phyloP scores from a whole-genome alignment of 441 rosid species.

The Pelargonium australe region DNA sequence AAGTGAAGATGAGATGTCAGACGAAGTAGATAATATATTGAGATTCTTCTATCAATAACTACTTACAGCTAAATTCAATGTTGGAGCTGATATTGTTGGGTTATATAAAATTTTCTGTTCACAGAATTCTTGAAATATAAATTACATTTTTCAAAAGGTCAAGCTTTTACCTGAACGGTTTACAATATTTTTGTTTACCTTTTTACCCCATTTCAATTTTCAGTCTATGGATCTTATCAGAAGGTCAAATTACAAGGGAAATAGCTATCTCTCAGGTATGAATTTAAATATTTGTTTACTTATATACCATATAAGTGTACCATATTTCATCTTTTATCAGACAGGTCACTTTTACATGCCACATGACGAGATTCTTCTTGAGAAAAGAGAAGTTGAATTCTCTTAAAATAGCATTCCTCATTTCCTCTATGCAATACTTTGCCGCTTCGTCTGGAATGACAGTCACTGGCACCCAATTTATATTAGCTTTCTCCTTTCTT shows the following conservation, averaged over 20 bases:
- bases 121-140: neutral
- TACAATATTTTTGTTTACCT: conserved; percentile 2
- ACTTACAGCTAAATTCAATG: neutral
- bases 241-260: conserved; percentile 4
- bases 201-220: neutral
- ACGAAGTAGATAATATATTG: neutral
- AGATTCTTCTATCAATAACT: neutral
- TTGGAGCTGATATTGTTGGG: neutral
- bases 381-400: neutral
- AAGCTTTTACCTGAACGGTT: neutral
- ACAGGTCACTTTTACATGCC: neutral
- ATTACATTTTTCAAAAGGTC: neutral
- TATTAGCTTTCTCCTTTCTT: too few species aligned
- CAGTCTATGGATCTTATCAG: conserved; percentile 8
- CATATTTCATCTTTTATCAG: neutral
- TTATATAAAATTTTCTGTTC: neutral
- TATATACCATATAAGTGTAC: neutral
- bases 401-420: neutral
- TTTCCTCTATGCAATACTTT: neutral
- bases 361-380: neutral
- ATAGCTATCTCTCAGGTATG: neutral
- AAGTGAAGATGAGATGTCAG: conserved; percentile 3
- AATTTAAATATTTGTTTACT: neutral
- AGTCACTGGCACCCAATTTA: too few species aligned
- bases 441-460: too few species aligned